phyloP scores from a whole-genome alignment of 176 grass and related monocot genomes.

The Chrysopogon serrulatus region DNA sequence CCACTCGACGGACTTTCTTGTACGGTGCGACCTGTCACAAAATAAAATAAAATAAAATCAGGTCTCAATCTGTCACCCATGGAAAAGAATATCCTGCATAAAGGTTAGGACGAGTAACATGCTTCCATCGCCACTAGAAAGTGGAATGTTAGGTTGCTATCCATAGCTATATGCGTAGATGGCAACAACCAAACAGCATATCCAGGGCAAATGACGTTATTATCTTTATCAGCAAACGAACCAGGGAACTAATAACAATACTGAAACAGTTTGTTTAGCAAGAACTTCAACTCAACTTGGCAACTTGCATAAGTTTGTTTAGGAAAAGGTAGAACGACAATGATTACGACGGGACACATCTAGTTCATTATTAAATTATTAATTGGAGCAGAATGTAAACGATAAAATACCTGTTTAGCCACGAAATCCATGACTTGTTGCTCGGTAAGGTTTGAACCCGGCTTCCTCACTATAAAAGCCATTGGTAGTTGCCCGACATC shows the following conservation, averaged over 20 bases:
- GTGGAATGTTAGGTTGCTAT: background rate
- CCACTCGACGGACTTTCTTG: constrained; percentile 74
- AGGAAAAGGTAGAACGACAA: background rate
- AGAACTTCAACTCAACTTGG: background rate
- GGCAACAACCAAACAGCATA: background rate
- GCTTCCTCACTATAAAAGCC: constrained; percentile 75
- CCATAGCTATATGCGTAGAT: background rate
- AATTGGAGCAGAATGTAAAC: background rate
- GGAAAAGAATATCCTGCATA: background rate
- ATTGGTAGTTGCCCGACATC: constrained; percentile 78
- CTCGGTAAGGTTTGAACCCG: constrained; percentile 31
- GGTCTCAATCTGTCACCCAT: background rate
- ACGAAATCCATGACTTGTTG: constrained; percentile 69
- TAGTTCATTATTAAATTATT: background rate
- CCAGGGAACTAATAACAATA: no score
- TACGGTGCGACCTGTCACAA: constrained; percentile 62
- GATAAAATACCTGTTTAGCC: constrained; percentile 55
- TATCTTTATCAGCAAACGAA: no score
- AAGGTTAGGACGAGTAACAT: background rate
- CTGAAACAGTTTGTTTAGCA: background rate
- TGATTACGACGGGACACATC: background rate
- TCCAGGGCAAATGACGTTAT: background rate
- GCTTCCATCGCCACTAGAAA: background rate
- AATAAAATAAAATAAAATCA: background rate
- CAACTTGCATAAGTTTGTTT: constrained; percentile 3